phyloP scores from a whole-genome alignment of 139 green algal genomes.

The Micractinium conductrix region DNA sequence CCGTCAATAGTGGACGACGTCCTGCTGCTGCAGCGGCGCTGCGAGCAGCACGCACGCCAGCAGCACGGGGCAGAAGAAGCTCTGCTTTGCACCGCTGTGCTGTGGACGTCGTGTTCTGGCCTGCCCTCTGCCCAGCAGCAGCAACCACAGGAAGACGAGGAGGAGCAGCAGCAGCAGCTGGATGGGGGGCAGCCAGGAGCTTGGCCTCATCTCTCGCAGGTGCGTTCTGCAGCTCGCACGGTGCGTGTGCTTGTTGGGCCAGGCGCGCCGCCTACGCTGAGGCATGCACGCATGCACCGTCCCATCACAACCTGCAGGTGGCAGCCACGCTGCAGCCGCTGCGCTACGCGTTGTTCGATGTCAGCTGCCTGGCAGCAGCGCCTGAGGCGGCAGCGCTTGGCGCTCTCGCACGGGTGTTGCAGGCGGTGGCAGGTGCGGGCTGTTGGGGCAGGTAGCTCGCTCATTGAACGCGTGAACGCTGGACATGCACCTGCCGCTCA shows the following conservation, averaged over 20 bases:
- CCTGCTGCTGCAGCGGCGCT: conserved; percentile 31
- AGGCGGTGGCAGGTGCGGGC: conserved; percentile 31
- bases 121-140: not conserved
- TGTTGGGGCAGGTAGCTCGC: too few species aligned
- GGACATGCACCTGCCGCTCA: too few species aligned
- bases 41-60: not conserved
- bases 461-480: too few species aligned
- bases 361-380: not conserved
- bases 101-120: not conserved
- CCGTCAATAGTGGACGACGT: conserved; percentile 18
- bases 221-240: too few species aligned
- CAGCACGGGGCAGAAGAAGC: not conserved
- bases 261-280: too few species aligned
- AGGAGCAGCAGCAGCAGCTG: not conserved
- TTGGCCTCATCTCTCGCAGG: too few species aligned
- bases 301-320: not conserved
- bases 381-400: not conserved
- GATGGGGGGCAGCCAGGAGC: too few species aligned
- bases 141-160: not conserved
- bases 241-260: too few species aligned
- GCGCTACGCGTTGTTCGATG: conserved; percentile 4
- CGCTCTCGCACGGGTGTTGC: conserved; percentile 22
- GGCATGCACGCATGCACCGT: too few species aligned
- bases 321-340: not conserved
- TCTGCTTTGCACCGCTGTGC: conserved; percentile 15